phyloP scores from a whole-genome alignment of 2,329 filamentous ascomycete species.

The Spiromastix sp. region DNA sequence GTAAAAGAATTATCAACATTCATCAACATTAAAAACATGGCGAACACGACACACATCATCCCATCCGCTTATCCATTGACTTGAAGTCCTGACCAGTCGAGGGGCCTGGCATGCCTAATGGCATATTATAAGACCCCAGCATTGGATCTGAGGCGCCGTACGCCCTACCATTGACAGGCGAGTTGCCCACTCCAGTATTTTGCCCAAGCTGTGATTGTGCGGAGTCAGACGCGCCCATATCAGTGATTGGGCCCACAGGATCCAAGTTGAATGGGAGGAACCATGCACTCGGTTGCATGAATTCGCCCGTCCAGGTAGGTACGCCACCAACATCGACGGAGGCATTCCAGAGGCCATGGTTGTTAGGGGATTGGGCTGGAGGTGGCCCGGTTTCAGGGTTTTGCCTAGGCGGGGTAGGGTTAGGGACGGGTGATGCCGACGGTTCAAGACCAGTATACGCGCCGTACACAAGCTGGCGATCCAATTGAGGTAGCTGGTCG shows the following conservation, averaged over 20 bases:
- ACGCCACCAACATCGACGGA: slow-evolving; percentile 23
- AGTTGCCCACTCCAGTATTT: too few relatives aligned
- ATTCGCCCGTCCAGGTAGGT: slow-evolving; percentile 24
- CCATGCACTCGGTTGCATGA: slow-evolving; percentile 56
- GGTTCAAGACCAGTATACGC: slow-evolving; percentile 53
- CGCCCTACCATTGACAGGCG: background rate
- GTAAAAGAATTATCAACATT: too few relatives aligned
- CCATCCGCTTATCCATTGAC: too few relatives aligned
- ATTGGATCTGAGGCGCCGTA: background rate
- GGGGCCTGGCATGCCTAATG: too few relatives aligned
- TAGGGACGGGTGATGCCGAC: slow-evolving; percentile 18
- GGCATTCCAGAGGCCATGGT: slow-evolving; percentile 24
- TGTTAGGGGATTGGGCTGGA: slow-evolving; percentile 10
- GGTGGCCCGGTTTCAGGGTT: background rate
- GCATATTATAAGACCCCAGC: slow-evolving; percentile 3
- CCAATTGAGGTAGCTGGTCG: slow-evolving; percentile 53
- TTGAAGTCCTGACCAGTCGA: too few relatives aligned
- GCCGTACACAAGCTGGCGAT: slow-evolving; percentile 65
- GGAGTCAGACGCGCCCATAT: slow-evolving; percentile 6
- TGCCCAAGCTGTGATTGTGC: too few relatives aligned
- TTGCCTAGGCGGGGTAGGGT: slow-evolving; percentile 11
- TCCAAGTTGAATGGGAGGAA: slow-evolving; percentile 91
- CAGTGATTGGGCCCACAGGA: slow-evolving; percentile 38
- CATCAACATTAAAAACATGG: too few relatives aligned
- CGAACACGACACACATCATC: too few relatives aligned